Evolutionary conservation across 805 yeast genomes (phyloP), one percentile per base, ranked within the genome.

Genomic region (Wickerhamiella slavikovae): DNA sequence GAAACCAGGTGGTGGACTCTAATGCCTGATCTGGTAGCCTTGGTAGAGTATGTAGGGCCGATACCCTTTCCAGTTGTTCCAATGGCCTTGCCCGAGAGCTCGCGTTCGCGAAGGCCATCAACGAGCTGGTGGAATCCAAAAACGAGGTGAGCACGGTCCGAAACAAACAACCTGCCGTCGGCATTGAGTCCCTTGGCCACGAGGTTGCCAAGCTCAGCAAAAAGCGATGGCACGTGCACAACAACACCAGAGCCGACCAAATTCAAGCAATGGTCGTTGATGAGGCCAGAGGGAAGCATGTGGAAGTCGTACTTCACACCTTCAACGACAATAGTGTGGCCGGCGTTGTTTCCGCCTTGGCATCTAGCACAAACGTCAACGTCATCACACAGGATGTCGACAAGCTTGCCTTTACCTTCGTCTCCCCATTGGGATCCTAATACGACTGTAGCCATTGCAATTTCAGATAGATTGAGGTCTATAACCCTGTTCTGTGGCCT

Each of bases 381-480:
- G 41, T 79, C 71, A 47, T 85, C 96, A 57, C 96, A 91, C 30
- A 89, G 65, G 33, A 89, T 62, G 52, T 89, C 98, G 29, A 89
- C 99, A 35, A 89, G 66, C 57, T 89, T 89, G 35, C 99, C 99
- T 53, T 89, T 89, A 51, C 99, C 99, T 68, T 89, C 99, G 51
- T 89, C 99, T 40, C 99, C 99, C 99, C 99, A 89, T 58, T 89
- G 99, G 57, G 96, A 62, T 35, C 99, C 99, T 47, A 89, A 65
- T 32, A 89, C 99, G 40, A 89, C 96, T 60, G 74, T 76, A 52
- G 78, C 74, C 83, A 73, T 73, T 27, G 15, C 13, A n/a, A 7
- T 6, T 6, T 7, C 13, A 11, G 24, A 8, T 19, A 8, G 11
- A n/a, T n/a, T 33, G n/a, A n/a, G n/a, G n/a, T n/a, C n/a, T n/a